Percentiles rank a stretch among this genome's conserved stretches.
phyloP scores from a whole-genome alignment of 78 protist species.

The Acrasis kona region DNA sequence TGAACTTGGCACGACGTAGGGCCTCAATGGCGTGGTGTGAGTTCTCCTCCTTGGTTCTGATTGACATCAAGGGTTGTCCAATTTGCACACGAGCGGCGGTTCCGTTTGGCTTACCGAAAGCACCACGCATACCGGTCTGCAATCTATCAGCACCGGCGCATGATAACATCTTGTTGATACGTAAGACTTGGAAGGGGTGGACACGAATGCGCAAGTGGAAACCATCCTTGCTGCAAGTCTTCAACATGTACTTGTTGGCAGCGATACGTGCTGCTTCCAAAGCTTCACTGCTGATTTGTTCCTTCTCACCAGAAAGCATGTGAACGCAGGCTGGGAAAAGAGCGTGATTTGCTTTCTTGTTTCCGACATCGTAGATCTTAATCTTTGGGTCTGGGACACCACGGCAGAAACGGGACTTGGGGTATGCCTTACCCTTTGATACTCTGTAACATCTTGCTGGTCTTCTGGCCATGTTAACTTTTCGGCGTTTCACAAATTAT shows the following conservation, averaged over 20 bases:
- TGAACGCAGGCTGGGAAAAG: conserved; percentile 98
- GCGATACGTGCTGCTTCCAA: conserved; percentile 99
- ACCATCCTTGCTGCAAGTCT: conserved; percentile 86
- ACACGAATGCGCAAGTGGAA: conserved; percentile 99
- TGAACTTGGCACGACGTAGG: conserved; percentile 94
- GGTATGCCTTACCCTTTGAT: conserved; percentile 98
- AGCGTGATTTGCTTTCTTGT: conserved; percentile 87
- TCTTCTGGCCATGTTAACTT: conserved; percentile 46
- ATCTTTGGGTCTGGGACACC: conserved; percentile 98
- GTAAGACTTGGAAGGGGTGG: conserved; percentile 99
- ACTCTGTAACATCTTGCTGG: conserved; percentile 84
- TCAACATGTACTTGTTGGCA: conserved; percentile 97
- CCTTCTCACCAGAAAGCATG: conserved; percentile 92
- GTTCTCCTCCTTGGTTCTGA: conserved; percentile 79
- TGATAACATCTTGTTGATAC: conserved; percentile 99
- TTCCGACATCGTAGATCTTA: conserved; percentile 94
- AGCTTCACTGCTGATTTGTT: conserved; percentile 96
- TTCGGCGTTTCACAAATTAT: no score
- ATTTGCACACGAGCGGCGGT: conserved; percentile 96
- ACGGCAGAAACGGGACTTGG: conserved; percentile 98
- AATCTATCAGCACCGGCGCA: conserved; percentile 99
- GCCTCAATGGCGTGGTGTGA: conserved; percentile 82
- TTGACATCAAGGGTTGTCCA: conserved; percentile 92
- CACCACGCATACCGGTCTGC: conserved; percentile 99
- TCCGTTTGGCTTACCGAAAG: conserved; percentile 98